Conservation (phyloP, 768 basidiomycete species). For the Podaxis pistillaris region DNA sequence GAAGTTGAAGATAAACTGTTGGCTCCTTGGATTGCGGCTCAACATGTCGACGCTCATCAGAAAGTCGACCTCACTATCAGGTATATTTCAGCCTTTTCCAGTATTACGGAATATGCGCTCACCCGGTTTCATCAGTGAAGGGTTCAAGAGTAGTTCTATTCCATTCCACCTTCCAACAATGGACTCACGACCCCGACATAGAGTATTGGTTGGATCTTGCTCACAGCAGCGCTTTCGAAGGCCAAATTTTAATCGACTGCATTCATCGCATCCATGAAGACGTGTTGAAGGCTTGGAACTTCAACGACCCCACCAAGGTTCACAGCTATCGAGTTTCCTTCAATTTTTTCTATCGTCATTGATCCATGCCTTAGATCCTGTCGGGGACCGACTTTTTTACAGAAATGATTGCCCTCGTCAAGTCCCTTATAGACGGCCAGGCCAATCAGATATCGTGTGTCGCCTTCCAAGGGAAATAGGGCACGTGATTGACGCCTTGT, state of each 20-base stretch:
- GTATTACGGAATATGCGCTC: background rate
- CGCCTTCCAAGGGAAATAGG: no score
- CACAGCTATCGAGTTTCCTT: background rate
- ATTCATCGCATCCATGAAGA: background rate
- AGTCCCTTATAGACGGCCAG: background rate
- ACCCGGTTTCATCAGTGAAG: background rate
- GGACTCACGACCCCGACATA: background rate
- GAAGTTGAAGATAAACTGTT: background rate
- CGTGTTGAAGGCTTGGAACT: background rate
- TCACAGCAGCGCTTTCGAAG: background rate
- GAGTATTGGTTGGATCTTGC: background rate
- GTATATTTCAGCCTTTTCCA: background rate
- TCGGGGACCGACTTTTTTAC: background rate
- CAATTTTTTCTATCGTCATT: background rate
- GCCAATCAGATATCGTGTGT: background rate
- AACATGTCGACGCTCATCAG: background rate
- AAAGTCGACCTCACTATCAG: background rate
- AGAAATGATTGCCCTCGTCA: background rate
- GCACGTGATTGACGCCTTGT: background rate
- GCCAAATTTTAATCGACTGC: background rate
- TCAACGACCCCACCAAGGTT: background rate
- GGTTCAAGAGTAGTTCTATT: background rate
- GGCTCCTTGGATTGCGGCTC: background rate
- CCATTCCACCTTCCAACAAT: background rate
- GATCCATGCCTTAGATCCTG: background rate